Conservation (phyloP, 495 filamentous ascomycete species). For the Xylaria longipes region DNA sequence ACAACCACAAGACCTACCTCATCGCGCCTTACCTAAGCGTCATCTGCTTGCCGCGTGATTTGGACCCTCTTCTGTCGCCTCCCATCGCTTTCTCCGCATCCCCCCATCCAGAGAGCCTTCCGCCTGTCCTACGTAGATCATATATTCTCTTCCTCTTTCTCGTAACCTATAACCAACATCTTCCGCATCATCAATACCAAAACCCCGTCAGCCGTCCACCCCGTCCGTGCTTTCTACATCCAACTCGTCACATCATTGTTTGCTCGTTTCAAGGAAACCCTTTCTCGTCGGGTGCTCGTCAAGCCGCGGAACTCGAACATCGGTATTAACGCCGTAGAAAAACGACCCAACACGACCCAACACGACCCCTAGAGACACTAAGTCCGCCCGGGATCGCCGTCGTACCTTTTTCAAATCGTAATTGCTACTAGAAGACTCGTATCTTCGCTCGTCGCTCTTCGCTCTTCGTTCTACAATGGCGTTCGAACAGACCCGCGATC, state of each 20-base stretch:
- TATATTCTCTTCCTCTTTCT: conserved; percentile 20
- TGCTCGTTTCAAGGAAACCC: conserved; percentile 1
- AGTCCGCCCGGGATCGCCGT: not conserved
- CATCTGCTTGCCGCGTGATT: conserved; percentile 29
- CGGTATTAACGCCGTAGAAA: not conserved
- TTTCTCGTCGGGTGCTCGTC: not conserved
- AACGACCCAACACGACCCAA: too few species aligned
- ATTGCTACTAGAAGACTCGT: not conserved
- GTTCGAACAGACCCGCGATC: conserved; percentile 46
- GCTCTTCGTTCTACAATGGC: conserved; percentile 32
- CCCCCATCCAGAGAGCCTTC: not conserved
- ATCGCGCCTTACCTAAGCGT: conserved; percentile 38
- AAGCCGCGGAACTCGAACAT: not conserved
- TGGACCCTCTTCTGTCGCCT: conserved; percentile 28
- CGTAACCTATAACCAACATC: conserved; percentile 17
- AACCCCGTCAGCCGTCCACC: not conserved
- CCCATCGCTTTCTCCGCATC: conserved; percentile 12
- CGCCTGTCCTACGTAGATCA: conserved; percentile 15
- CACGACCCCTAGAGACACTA: not conserved
- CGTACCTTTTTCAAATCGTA: not conserved
- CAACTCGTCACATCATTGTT: not conserved
- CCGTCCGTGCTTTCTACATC: not conserved
- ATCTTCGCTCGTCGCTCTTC: not conserved
- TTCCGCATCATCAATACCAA: not conserved
- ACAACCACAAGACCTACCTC: conserved; percentile 34